Evolutionary conservation across 495 filamentous ascomycete genomes (phyloP).

Genomic region (Neurospora pannonica): DNA sequence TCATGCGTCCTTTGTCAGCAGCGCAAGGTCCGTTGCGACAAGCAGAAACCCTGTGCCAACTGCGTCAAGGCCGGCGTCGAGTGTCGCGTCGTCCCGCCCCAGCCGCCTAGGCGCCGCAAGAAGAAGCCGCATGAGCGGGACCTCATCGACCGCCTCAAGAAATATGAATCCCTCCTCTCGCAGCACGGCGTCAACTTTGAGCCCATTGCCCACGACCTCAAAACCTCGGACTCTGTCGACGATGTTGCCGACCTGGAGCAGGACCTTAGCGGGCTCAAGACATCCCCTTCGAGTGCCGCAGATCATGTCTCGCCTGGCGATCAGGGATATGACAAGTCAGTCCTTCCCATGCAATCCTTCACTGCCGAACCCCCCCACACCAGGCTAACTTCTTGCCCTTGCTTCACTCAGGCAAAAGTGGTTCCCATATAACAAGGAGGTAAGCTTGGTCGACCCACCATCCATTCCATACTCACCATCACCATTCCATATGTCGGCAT

Average conservation of each 20-base stretch:
- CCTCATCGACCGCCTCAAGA: constrained; percentile 41
- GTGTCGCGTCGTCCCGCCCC: constrained; percentile 51
- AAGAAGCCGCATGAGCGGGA: constrained; percentile 45
- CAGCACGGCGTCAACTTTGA: constrained; percentile 43
- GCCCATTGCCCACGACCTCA: constrained; percentile 32
- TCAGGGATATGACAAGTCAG: constrained; percentile 23
- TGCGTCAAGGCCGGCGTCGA: constrained; percentile 52
- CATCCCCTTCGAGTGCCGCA: constrained; percentile 22
- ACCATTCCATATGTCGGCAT: background rate
- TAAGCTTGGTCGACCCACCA: constrained; percentile 10
- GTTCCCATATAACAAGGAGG: constrained; percentile 34
- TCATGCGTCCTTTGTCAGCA: constrained; percentile 59
- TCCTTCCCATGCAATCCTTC: background rate
- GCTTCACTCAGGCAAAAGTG: constrained; percentile 21
- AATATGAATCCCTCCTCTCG: constrained; percentile 45
- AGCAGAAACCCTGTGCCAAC: constrained; percentile 54
- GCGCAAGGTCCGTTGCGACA: constrained; percentile 60
- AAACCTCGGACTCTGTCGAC: constrained; percentile 32
- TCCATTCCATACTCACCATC: background rate
- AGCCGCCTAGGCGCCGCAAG: constrained; percentile 49
- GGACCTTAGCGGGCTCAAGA: constrained; percentile 33
- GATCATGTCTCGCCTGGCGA: constrained; percentile 22
- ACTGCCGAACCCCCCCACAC: background rate
- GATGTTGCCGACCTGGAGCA: constrained; percentile 41
- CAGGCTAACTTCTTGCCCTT: background rate